phyloP scores from a whole-genome alignment of 2,329 filamentous ascomycete species.

The Rhynchosporium graminicola region DNA sequence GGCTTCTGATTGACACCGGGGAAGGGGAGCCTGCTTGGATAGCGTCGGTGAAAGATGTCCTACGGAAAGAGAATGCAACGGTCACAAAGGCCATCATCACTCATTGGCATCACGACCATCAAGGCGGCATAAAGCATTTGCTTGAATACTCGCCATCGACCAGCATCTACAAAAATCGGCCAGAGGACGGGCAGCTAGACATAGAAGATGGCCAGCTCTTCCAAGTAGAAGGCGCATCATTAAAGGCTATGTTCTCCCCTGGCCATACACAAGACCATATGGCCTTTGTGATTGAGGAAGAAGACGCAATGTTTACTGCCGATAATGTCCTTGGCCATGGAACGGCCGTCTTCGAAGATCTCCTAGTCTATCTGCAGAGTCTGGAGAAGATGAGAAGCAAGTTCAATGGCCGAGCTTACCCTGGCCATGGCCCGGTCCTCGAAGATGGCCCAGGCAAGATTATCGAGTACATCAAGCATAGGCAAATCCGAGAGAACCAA shows the following conservation, averaged over 20 bases:
- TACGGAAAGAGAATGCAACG: conserved; percentile 67
- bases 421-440: conserved; percentile 82
- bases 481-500: conserved; percentile 77
- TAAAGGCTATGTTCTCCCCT: conserved; percentile 66
- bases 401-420: conserved; percentile 73
- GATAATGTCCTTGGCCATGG: conserved; percentile 89
- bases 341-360: conserved; percentile 81
- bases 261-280: conserved; percentile 85
- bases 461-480: conserved; percentile 79
- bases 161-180: conserved; percentile 66
- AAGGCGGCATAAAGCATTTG: conserved; percentile 72
- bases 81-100: conserved; percentile 76
- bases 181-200: conserved; percentile 51
- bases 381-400: conserved; percentile 67
- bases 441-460: conserved; percentile 72
- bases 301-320: conserved; percentile 83
- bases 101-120: conserved; percentile 91
- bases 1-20: conserved; percentile 88
- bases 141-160: conserved; percentile 62
- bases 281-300: conserved; percentile 72
- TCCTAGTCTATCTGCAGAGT: conserved; percentile 67
- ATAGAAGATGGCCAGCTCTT: conserved; percentile 59
- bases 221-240: conserved; percentile 59
- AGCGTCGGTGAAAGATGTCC: conserved; percentile 60
- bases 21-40: conserved; percentile 76